Percentiles rank a stretch among this genome's conserved stretches.
phyloP scores from a whole-genome alignment of 164 flowering plant genomes.

The Aristolochia fimbriata region DNA sequence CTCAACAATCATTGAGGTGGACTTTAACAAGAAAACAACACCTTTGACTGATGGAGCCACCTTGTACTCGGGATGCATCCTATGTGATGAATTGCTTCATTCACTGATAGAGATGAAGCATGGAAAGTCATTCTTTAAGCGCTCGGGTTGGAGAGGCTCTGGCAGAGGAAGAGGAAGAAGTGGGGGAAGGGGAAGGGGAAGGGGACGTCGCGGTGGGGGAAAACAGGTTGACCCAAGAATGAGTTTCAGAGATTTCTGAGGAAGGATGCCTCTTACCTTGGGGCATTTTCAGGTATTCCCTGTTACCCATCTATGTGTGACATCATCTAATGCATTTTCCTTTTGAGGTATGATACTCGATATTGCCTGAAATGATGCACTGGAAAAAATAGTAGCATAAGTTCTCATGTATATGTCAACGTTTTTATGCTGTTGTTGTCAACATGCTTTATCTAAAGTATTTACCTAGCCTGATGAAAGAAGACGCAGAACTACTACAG shows the following conservation, averaged over 20 bases:
- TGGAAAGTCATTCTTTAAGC: slow-evolving; percentile 57
- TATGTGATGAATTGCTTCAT: slow-evolving; percentile 88
- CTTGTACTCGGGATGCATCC: slow-evolving; percentile 65
- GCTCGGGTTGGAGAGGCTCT: slow-evolving; percentile 43
- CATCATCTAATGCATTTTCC: too few relatives aligned
- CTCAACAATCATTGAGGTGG: slow-evolving; percentile 70
- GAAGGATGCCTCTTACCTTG: not conserved
- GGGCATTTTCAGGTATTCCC: not conserved
- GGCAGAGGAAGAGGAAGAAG: slow-evolving; percentile 54
- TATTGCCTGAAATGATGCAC: too few relatives aligned
- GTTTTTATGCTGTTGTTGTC: too few relatives aligned
- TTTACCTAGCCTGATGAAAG: too few relatives aligned
- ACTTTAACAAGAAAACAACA: slow-evolving; percentile 87
- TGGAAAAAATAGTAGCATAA: too few relatives aligned
- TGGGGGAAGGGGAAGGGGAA: slow-evolving; percentile 14
- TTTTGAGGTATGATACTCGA: too few relatives aligned
- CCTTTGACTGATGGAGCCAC: slow-evolving; percentile 83
- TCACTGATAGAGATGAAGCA: slow-evolving; percentile 85
- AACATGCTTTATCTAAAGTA: too few relatives aligned
- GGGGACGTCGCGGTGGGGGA: slow-evolving; percentile 43
- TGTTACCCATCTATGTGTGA: too few relatives aligned
- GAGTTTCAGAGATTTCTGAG: slow-evolving; percentile 84
- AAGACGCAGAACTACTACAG: too few relatives aligned
- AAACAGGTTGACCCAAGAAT: slow-evolving; percentile 62
- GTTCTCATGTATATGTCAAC: too few relatives aligned